These are phyloP conservation scores for Candida corydali DNA, from an alignment of 805 yeast genomes.

Conservation along the genomic window DNA sequence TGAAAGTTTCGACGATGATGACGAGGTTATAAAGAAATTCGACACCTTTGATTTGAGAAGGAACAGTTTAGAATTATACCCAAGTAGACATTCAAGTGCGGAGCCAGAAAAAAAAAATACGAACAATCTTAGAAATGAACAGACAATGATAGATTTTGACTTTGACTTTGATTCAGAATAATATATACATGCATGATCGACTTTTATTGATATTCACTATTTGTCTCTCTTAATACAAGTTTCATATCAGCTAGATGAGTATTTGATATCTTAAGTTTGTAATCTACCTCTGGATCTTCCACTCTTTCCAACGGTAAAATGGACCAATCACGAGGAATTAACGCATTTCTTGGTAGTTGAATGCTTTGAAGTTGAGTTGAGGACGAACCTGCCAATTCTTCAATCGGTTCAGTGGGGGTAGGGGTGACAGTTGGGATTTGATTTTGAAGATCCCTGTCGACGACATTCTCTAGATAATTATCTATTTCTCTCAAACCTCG, in stretches of 20 bases:
- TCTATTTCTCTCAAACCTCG: background rate
- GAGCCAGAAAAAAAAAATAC: conserved; percentile 2
- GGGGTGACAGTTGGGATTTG: background rate
- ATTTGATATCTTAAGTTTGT: conserved; percentile 17
- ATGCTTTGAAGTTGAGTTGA: conserved; percentile 14
- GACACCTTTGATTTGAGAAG: conserved; percentile 6
- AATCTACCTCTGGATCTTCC: conserved; percentile 9
- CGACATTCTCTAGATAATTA: background rate
- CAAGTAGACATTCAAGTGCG: conserved; percentile 1
- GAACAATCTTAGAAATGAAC: background rate
- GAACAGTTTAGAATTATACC: conserved; percentile 9
- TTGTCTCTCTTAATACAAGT: conserved; percentile 8
- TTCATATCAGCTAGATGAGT: conserved; percentile 14
- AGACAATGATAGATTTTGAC: conserved; percentile 18
- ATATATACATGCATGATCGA: too few relatives aligned
- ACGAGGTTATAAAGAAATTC: conserved; percentile 1
- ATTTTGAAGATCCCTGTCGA: background rate
- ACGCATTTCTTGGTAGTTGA: conserved; percentile 20
- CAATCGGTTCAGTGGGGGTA: background rate
- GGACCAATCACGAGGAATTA: conserved; percentile 29
- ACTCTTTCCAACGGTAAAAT: conserved; percentile 20
- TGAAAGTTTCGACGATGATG: conserved; percentile 10
- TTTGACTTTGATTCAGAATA: conserved; percentile 20
- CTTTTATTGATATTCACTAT: background rate
- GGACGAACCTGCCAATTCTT: background rate